Base-by-base conservation (phyloP, 805 yeast species). In the Candida railenensis region DNA sequence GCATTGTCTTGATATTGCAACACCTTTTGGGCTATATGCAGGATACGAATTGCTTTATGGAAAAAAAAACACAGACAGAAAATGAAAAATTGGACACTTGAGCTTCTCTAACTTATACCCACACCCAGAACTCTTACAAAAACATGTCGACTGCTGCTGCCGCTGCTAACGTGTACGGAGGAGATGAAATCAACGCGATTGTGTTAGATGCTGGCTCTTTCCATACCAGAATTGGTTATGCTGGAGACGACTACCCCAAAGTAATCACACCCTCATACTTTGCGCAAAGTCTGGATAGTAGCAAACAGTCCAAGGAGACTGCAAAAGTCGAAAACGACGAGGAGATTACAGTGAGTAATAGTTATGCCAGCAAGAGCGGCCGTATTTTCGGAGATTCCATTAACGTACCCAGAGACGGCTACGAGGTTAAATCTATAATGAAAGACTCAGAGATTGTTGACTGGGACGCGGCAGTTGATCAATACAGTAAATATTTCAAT, bases 141-240 rank as follows among this genome's bases (percentile, higher is more conserved):
- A 45, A 18, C 39, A 62, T 62, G 67, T 52, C 69, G 25, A 48
- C 58, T 15, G 41, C 51, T 9, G 55, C 54, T 22, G 54, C 53
- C 40, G 53, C 46, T 39, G 48, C 54, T 16, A 51, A 54, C 22
- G 66, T 62, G 5, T 63, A 62, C 42, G 69, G 67, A 21, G 77
- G 76, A 33, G 94, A 92, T 67, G 99, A 92, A 63, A 85, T 94
- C 52, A 82, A 89, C 52, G 96, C 98, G 22, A 76, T 94, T 2
- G 96, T 92, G 30, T 73, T 92, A 21, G 98, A 94, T 59, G 91
- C 96, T 1, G 98, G 98, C 32, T 85, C 96, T 9, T 81, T 76
- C 50, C 71, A 81, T 49, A 89, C 97, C 4, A 81, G 92, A 45
- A 81, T 85, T 16, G 99, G 99, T 1, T 90, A 81, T 65, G 91